phyloP scores from a whole-genome alignment of 495 filamentous ascomycete genomes.

The Hamigera avellanea region DNA sequence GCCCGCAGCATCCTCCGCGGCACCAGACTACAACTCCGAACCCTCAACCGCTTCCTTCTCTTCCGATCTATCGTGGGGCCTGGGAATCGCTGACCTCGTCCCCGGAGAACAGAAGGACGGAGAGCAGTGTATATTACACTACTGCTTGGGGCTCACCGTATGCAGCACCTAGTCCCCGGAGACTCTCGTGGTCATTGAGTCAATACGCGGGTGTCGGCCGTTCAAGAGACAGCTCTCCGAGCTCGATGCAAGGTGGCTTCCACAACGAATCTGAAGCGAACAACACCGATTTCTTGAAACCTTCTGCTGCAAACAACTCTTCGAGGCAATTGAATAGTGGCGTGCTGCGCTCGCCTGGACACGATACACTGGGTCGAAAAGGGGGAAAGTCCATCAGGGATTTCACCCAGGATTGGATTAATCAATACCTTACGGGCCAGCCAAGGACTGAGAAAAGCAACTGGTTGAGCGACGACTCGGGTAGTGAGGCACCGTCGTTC shows the following conservation, averaged over 20 bases:
- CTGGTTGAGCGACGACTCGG: conserved; percentile 67
- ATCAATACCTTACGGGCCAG: conserved; percentile 55
- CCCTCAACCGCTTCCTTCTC: conserved; percentile 22
- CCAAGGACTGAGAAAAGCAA: conserved; percentile 50
- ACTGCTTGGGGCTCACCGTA: conserved; percentile 70
- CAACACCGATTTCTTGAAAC: conserved; percentile 40
- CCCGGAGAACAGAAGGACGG: conserved; percentile 30
- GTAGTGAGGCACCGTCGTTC: conserved; percentile 37
- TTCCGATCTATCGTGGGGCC: conserved; percentile 19
- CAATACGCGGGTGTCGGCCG: conserved; percentile 26
- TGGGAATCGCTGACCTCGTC: conserved; percentile 30
- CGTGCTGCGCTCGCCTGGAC: conserved; percentile 10
- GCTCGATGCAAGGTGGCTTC: conserved; percentile 13
- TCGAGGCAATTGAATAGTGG: conserved; percentile 9
- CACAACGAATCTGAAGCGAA: conserved; percentile 36
- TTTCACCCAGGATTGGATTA: conserved; percentile 69
- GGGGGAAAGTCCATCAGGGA: conserved; percentile 39
- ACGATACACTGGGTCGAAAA: conserved; percentile 19
- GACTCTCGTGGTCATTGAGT: conserved; percentile 32
- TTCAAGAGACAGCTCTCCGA: conserved; percentile 25
- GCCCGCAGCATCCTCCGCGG: conserved; percentile 17
- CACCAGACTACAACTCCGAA: conserved; percentile 18
- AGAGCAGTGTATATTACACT: conserved; percentile 46
- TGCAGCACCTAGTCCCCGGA: conserved; percentile 40
- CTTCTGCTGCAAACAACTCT: conserved; percentile 18